Base-by-base conservation (phyloP, 805 yeast species). In the Ogataea paraovalis region DNA sequence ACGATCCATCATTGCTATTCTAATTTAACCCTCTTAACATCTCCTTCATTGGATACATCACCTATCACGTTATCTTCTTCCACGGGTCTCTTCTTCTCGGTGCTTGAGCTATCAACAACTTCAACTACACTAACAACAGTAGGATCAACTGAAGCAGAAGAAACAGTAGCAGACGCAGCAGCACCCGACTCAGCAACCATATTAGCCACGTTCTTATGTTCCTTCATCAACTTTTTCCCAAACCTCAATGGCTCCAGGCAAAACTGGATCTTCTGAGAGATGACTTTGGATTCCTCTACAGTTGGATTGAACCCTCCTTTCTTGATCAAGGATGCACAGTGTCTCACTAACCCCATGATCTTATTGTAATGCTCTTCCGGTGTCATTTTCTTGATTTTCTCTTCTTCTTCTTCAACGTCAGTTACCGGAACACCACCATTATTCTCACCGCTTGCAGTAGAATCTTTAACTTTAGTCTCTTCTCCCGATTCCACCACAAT, bases 231-330 rank as follows among this genome's bases (percentile, higher is more conserved):
- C 38, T 56, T 62, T 39, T 54, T 56, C 13, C 59, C 66, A 36
- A 51, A 57, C 44, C 61, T 62, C 14, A 58, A 30, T 5, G 94
- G 94, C 52, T 82, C 80, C 42, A 81, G 66, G 45, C 84, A 77
- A 54, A 74, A 82, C 49, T 80, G 82, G 12, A 83, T 75, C 61
- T 82, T 85, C 41, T 78, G 80, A 45, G 83, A 87, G 25, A 85
- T 81, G 19, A 61, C 62, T 39, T 76, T 80, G 7, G 87, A 85
- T 45, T 79, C 84, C 44, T 84, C 87, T 39, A 78, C 71, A 2
- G 81, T 65, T 0, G 85, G 78, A 39, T 73, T 70, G 9, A 67
- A 60, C 1, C 71, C 59, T n/a, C 50, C 43, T 1, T 64, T 65
- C 49, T 72, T 70, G 5, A 85, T 73, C 10, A 69, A 51, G 3